Evolutionary conservation across 768 basidiomycete genomes (phyloP), one percentile per base, ranked within the genome.

Genomic region (Lactifluus subvellereus): DNA sequence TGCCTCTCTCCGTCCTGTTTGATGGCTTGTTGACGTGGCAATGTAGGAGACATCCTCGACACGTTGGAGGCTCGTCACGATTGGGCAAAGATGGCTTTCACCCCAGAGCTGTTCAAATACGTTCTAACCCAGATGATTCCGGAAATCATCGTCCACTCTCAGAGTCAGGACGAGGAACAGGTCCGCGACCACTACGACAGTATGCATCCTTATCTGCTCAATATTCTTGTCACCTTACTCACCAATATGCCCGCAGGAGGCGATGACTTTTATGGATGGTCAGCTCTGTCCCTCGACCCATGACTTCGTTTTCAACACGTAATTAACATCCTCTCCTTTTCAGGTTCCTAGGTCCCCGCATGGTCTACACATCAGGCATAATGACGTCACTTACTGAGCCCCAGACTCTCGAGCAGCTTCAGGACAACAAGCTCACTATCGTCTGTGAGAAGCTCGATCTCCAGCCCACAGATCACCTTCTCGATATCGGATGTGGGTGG

Each of bases 351-450:
- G 94, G 94, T 10, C 89, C 91, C 6, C 89, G 92, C 64, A 97
- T 97, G 96, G 85, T 99, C 72, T 99, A 98, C 75, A 99, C 97
- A 11, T 95, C 91, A 32, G 97, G 97, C 66, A 80, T 99, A 57
- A 82, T 98, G 60, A 77, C 77, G 30, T 85, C 89, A 72, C 76
- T 88, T 62, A 82, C 83, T 67, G 76, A 79, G 47, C 79, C 87
- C 66, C 89, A 98, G 74, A 86, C 92, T 13, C 82, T 99, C 52
- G 96, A 98, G 73, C 81, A 94, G 68, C 84, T 99, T 10, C 97
- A 99, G 79, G 96, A 98, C 75, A 99, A 98, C 82, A 98, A 99
- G 74, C 87, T 99, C 59, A 86, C 88, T 16, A 76, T 97, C 62
- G 96, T 99, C 20, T 98, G 97, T 77, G 90, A 87, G 70, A 99